Evolutionary conservation across 805 yeast genomes (phyloP).

Genomic region (Cyberlindnera maclurae): DNA sequence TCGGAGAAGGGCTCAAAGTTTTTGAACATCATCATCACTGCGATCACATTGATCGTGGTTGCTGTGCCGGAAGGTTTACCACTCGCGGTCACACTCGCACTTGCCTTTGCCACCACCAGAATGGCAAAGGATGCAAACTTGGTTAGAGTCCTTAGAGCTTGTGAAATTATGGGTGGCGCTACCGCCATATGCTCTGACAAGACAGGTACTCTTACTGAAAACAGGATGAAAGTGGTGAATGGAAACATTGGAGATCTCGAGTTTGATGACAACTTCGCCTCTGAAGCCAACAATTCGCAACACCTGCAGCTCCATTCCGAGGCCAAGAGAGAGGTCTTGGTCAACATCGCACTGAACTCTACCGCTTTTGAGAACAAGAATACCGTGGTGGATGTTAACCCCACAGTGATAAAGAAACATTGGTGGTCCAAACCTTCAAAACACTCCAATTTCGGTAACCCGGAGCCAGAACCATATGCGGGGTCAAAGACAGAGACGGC

Average conservation of each 20-base stretch:
- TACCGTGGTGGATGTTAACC: slow-evolving; percentile 20
- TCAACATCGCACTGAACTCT: slow-evolving; percentile 72
- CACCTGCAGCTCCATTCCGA: slow-evolving; percentile 10
- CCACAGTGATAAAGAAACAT: slow-evolving; percentile 20
- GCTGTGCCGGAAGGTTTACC: slow-evolving; percentile 99
- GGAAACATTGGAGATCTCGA: slow-evolving; percentile 58
- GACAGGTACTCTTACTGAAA: slow-evolving; percentile 95
- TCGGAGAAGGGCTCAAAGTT: slow-evolving; percentile 81
- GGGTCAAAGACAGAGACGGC: slow-evolving; percentile 98
- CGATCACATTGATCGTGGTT: slow-evolving; percentile 89
- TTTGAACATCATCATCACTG: slow-evolving; percentile 79
- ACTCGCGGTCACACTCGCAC: slow-evolving; percentile 89
- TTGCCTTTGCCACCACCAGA: slow-evolving; percentile 96
- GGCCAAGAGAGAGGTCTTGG: slow-evolving; percentile 25
- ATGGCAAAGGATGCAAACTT: slow-evolving; percentile 95
- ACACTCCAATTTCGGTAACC: slow-evolving; percentile 2
- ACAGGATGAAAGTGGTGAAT: slow-evolving; percentile 82
- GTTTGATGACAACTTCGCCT: slow-evolving; percentile 41
- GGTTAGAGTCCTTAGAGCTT: slow-evolving; percentile 87
- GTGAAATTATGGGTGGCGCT: slow-evolving; percentile 99
- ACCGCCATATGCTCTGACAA: slow-evolving; percentile 96
- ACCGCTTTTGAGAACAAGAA: slow-evolving; percentile 79
- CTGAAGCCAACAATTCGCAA: slow-evolving; percentile 11
- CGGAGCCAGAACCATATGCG: slow-evolving; percentile 49
- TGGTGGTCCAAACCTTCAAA: slow-evolving; percentile 15